Base-by-base conservation (phyloP, 2,329 filamentous ascomycete species). In the Trematosphaeria pertusa region DNA sequence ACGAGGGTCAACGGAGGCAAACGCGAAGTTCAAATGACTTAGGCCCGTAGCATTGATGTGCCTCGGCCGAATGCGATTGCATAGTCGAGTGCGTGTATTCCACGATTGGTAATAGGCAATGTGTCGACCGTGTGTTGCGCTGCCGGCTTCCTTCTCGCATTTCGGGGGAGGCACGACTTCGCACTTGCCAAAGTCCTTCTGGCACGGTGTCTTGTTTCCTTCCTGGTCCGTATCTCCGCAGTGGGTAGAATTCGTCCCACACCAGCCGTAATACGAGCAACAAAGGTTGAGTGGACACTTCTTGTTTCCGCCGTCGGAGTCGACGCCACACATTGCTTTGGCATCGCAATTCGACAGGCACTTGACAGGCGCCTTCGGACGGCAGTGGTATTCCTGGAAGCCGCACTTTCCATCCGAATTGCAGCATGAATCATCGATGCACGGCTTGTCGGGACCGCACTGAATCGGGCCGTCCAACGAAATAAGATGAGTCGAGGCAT, bases 21-120 rank as follows among this genome's bases (percentile, higher is more conserved):
- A 67, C 5, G 73, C 64, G 15, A 59, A 65, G 47, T 62, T 57
- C 2, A 75, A 48, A 49, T 74, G 71, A 1, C 69, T 73, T 11
- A 69, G 52, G 0, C 59, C 62, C 1, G 40, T 50, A 0, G 59
- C 68, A 11, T 67, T 61, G 40, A 77, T 69, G 12, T 73, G 57
- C 1, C 36, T 30, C 0, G 73, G 69, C 5, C 35, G 43, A 5
- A 74, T 54, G 1, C 39, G 44, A 28, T 75, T 59, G 52, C 74
- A 77, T 8, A 19, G 6, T 1, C 58, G 46, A 5, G 45, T 37
- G 2, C 50, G 50, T 15, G 44, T 37, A 43, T 70, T 67, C 11
- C 48, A 60, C 31, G 54, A 50, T 47, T 72, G 67, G 43, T 73
- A 75, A 52, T 75, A 75, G 1, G 62, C 72, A 15, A 75, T 59